These are phyloP conservation scores for Trichoderma sp. DNA, from an alignment of 2,329 filamentous ascomycete genomes.

Conservation along the genomic window DNA sequence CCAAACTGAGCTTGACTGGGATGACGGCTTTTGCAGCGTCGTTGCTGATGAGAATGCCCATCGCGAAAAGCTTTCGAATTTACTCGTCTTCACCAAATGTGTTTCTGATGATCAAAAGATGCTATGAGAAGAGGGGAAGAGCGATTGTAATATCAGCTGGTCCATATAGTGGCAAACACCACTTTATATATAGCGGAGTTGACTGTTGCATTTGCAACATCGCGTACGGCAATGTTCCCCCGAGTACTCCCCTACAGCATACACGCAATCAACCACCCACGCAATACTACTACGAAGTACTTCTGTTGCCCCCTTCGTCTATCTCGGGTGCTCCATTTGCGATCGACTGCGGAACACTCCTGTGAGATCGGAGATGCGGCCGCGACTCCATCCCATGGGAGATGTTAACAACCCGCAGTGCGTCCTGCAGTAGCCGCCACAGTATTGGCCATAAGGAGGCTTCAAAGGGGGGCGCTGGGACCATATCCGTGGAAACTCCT, in stretches of 20 bases:
- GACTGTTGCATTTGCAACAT: background rate
- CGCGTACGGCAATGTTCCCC: background rate
- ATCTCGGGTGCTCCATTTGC: background rate
- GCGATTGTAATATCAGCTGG: background rate
- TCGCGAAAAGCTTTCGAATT: background rate
- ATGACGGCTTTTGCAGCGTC: background rate
- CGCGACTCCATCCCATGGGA: background rate
- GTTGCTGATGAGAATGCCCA: background rate
- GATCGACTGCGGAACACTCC: background rate
- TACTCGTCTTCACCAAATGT: background rate
- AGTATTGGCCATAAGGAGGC: background rate
- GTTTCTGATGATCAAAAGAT: background rate
- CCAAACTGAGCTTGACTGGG: background rate
- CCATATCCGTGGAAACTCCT: constrained; percentile 5
- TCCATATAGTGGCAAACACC: background rate
- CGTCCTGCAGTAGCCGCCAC: background rate
- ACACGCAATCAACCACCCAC: background rate
- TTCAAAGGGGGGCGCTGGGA: background rate
- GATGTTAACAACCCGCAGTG: background rate
- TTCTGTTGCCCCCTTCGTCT: background rate
- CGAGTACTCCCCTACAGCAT: background rate
- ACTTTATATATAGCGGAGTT: background rate
- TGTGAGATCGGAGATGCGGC: background rate
- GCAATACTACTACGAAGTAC: background rate
- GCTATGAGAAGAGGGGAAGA: background rate